Base-by-base conservation (phyloP, 1,139 yeast genomes). In the Suhomyces coccinellae region DNA sequence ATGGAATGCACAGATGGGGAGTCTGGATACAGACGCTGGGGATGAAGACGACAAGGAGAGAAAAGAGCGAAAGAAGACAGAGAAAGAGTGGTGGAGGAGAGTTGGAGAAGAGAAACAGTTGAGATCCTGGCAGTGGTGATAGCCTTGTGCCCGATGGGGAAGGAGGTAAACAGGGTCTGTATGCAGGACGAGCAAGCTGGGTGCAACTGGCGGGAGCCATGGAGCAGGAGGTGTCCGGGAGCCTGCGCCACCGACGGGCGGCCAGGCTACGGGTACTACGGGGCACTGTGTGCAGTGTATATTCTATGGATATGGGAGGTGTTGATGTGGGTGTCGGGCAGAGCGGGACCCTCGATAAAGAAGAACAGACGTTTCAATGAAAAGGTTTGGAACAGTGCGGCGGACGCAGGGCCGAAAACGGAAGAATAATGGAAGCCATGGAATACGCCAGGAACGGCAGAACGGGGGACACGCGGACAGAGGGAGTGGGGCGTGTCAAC, bases 131-230 rank as follows among this genome's bases (percentile, higher is more conserved):
- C 43, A 28, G 24, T 14, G 26, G 36, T 29, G 33, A 34, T 31
- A 36, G 34, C 37, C 43, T 16, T 16, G 38, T 10, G 36, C 47
- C 44, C 40, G 40, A 41, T 44, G 20, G 39, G 47, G 47, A 40
- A 44, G 47, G 47, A 40, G 36, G 47, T 44, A 44, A 44, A 44
- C 47, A 44, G 30, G 32, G 12, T 20, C 34, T 32, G 35, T 26
- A n/a, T 26, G 29, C 29, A 26, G 29, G 29, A 26, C 24, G 24
- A 20, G 24, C 24, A 20, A 20, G 6, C 8, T 20, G 24, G 24
- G 24, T 20, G 24, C 24, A 20, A 20, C 24, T 4, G 24, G 24
- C 8, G 24, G 2, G n/a, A n/a, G n/a, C n/a, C n/a, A n/a, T n/a
- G n/a, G n/a, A n/a, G n/a, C n/a, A n/a, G n/a, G n/a, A n/a, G n/a